A percentile compares a stretch with the other conserved stretches of the same genome.
Conservation (phyloP, 805 yeast genomes). For the Jamesozyma gamospora region DNA sequence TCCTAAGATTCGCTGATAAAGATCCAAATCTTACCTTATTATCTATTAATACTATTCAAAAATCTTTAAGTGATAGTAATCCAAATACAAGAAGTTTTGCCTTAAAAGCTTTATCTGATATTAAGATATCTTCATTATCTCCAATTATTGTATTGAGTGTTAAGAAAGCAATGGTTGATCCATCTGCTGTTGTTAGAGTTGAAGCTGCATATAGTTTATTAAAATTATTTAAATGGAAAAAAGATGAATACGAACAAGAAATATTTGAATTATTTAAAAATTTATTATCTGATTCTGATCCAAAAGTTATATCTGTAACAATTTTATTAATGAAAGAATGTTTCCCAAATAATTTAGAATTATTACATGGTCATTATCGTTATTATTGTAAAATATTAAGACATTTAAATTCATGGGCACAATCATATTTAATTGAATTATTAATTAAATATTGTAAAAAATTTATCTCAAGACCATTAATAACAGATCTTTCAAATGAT, state of each 20-base stretch:
- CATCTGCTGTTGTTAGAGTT: constrained; percentile 66
- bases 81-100: constrained; percentile 64
- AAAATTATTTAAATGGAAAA: constrained; percentile 38
- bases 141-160: constrained; percentile 71
- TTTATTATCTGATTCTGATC: constrained; percentile 55
- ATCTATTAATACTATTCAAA: constrained; percentile 86
- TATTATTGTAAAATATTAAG: constrained; percentile 40
- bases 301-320: constrained; percentile 61
- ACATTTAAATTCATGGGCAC: constrained; percentile 67
- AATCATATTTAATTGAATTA: constrained; percentile 46
- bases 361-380: constrained; percentile 64
- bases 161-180: constrained; percentile 57
- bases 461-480: constrained; percentile 47
- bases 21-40: constrained; percentile 87
- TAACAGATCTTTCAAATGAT: constrained; percentile 26
- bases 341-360: constrained; percentile 47
- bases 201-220: constrained; percentile 71
- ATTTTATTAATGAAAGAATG: constrained; percentile 45
- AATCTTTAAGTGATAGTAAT: constrained; percentile 58
- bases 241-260: constrained; percentile 38
- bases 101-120: constrained; percentile 72
- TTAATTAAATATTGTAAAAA: constrained; percentile 56
- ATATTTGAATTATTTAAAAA: constrained; percentile 40
- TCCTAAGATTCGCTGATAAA: constrained; percentile 65
- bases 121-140: constrained; percentile 67